phyloP scores from a whole-genome alignment of 371 early-diverging fungal species.

The Syncephalastrum racemosum region DNA sequence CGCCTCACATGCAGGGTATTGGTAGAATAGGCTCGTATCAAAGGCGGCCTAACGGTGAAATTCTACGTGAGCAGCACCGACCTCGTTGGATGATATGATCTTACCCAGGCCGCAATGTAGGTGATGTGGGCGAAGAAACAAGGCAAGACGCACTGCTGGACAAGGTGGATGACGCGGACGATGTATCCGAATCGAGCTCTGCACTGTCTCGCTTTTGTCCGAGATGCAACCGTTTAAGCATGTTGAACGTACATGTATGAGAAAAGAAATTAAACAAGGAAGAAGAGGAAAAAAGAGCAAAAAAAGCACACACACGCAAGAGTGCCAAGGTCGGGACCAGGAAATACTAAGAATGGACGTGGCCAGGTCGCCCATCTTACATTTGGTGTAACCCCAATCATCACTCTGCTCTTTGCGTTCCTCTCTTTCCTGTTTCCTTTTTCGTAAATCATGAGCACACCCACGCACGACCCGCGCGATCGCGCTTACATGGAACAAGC shows the following conservation, averaged over 20 bases:
- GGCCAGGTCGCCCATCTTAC: background rate
- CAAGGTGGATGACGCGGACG: background rate
- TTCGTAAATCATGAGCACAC: conserved; percentile 9
- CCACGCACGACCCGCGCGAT: conserved; percentile 31
- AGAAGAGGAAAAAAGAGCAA: conserved; percentile 1
- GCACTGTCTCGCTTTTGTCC: background rate
- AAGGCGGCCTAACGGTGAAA: too few species aligned
- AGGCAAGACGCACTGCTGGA: too few species aligned
- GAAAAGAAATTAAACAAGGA: background rate
- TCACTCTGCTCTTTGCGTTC: background rate
- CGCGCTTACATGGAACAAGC: conserved; percentile 51
- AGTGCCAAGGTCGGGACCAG: conserved; percentile 3
- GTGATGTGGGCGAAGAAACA: background rate
- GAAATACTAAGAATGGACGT: conserved; percentile 1
- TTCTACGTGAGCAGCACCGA: too few species aligned
- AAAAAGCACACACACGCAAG: conserved; percentile 3
- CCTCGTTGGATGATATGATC: too few species aligned
- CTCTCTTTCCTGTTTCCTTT: background rate
- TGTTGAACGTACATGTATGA: background rate
- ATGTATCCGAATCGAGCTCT: background rate
- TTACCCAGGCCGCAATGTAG: too few species aligned
- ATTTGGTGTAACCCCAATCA: background rate
- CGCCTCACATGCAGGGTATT: conserved; percentile 3
- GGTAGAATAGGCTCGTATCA: conserved; percentile 2
- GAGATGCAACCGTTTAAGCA: too few species aligned